Conservation (phyloP, 108 stramenopile species). For the Pseudonitzschia multiseries region DNA sequence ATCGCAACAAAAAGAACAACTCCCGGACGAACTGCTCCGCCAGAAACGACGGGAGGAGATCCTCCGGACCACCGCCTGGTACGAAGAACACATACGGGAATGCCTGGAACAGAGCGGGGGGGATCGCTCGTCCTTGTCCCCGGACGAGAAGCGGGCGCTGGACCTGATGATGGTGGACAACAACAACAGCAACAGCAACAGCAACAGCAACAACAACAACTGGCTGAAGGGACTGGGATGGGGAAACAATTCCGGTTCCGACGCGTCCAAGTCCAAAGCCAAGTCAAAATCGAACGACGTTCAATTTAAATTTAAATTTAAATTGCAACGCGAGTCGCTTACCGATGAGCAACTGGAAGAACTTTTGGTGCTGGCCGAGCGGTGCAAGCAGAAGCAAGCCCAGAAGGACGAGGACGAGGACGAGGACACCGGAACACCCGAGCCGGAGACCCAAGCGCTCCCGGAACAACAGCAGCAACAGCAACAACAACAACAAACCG, state of each 20-base stretch:
- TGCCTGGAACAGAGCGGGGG: neutral
- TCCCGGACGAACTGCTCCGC: neutral
- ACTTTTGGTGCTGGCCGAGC: neutral
- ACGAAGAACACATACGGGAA: conserved; percentile 2
- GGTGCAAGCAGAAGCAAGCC: conserved; percentile 1
- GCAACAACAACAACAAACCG: too few species aligned
- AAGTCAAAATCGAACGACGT: too few species aligned
- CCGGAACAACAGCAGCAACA: too few species aligned
- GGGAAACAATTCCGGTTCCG: too few species aligned
- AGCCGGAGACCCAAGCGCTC: conserved; percentile 23
- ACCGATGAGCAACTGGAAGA: neutral
- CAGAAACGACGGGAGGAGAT: conserved; percentile 4
- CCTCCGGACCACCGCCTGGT: conserved; percentile 1
- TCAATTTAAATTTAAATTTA: too few species aligned
- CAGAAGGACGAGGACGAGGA: too few species aligned
- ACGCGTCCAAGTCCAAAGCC: too few species aligned
- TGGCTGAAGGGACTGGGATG: too few species aligned
- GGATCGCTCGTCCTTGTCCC: neutral
- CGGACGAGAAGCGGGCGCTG: neutral
- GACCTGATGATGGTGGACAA: neutral
- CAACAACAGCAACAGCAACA: neutral
- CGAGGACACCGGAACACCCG: too few species aligned
- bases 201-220: neutral
- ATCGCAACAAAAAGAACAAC: neutral
- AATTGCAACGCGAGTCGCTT: neutral